phyloP scores from a whole-genome alignment of 1,284 basidiomycete genomes.

The Anthracocystis setariae region DNA sequence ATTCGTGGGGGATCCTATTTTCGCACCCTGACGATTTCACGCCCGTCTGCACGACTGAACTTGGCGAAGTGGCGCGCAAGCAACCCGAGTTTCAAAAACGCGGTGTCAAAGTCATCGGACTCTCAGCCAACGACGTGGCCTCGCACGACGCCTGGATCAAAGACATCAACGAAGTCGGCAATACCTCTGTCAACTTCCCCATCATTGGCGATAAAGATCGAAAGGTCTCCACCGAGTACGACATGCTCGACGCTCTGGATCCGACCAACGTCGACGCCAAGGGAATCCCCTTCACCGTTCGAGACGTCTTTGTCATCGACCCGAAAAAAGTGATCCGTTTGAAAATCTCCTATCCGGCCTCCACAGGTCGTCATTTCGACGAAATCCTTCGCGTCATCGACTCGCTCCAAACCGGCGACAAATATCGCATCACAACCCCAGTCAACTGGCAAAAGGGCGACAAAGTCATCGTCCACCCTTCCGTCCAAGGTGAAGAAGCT shows the following conservation, averaged over 20 bases:
- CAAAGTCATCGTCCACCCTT: constrained; percentile 93
- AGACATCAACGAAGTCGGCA: constrained; percentile 80
- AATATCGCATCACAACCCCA: constrained; percentile 71
- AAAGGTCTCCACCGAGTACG: constrained; percentile 74
- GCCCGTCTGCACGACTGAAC: constrained; percentile 80
- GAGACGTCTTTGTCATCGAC: constrained; percentile 67
- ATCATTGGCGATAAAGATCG: constrained; percentile 94
- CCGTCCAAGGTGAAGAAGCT: constrained; percentile 85
- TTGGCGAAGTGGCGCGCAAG: constrained; percentile 90
- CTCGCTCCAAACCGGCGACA: constrained; percentile 89
- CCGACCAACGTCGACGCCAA: constrained; percentile 92
- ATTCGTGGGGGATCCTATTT: constrained; percentile 78
- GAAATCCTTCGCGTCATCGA: constrained; percentile 87
- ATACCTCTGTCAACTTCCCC: constrained; percentile 85
- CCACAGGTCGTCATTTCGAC: constrained; percentile 73
- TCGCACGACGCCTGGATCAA: constrained; percentile 86
- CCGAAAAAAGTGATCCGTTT: constrained; percentile 73
- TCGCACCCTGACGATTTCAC: constrained; percentile 79
- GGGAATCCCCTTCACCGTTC: constrained; percentile 76
- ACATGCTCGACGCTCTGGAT: constrained; percentile 96
- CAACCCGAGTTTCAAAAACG: constrained; percentile 85
- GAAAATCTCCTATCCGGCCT: constrained; percentile 79
- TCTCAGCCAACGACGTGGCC: constrained; percentile 89
- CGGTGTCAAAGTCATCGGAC: constrained; percentile 78
- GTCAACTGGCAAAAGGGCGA: constrained; percentile 95